Conservation (phyloP, 148 eudicot species). For the Rhododendron williamsianum region DNA sequence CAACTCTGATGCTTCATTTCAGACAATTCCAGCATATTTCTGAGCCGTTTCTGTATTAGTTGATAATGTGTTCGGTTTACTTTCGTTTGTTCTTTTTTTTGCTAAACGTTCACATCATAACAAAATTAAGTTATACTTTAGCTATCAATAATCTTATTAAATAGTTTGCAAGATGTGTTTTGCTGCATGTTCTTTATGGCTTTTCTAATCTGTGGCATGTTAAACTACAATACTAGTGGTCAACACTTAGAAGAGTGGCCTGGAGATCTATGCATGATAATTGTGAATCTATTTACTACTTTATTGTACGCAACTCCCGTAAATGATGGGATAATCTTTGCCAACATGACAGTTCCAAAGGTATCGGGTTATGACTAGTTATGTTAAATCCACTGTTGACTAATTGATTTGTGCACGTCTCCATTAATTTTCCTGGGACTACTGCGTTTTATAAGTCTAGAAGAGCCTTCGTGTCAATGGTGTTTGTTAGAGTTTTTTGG, state of each 20-base stretch:
- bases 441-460: background rate
- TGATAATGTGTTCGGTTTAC: background rate
- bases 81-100: background rate
- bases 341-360: background rate
- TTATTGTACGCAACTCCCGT: background rate
- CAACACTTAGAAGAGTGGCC: background rate
- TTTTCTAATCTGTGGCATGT: background rate
- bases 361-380: background rate
- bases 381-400: background rate
- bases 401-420: background rate
- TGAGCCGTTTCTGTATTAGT: background rate
- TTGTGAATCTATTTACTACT: background rate
- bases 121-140: background rate
- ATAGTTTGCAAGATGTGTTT: background rate
- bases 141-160: background rate
- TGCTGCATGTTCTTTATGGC: background rate
- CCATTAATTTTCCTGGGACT: background rate
- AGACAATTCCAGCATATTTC: background rate
- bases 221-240: background rate
- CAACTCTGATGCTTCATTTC: too few relatives aligned
- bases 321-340: background rate
- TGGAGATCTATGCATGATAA: background rate
- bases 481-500: background rate
- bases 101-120: background rate
- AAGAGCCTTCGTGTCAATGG: background rate